Evolutionary conservation across 495 filamentous ascomycete genomes (phyloP), one percentile per base, ranked within the genome.

Genomic region (Neurospora sp.): DNA sequence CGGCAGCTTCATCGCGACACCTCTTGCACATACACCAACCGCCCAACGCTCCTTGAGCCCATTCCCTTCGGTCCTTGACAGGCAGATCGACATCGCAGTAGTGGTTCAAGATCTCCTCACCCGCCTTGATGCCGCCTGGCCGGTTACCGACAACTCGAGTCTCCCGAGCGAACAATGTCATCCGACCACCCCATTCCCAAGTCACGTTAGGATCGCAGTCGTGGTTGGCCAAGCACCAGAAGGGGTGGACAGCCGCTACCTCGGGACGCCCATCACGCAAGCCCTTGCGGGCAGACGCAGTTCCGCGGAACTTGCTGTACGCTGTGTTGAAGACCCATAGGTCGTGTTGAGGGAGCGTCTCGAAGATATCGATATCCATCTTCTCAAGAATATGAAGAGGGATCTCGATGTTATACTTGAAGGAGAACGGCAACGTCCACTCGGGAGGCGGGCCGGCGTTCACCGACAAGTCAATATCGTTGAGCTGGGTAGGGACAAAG

Each of bases 261-360:
- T 96, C 93, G 0, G 93, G 93, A 22, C 91, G 85, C 20, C 93
- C 88, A 75, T 93, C 91, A 77, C 87, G 86, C 0, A 84, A 87
- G 40, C 88, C 91, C 71, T 96, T 87, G 8, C 93, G 85, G 4
- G 93, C 96, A 4, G 92, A 96, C 0, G 96, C 95, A 0, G 94
- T 96, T 48, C 93, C 95, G 10, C 96, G 88, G 82, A 98, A 97
- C 79, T 99, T 99, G 70, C 91, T 89, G 81, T 94, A 96, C 7
- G 97, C 86, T 0, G 94, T 97, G 80, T 98, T 97, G 77, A 96
- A 86, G 9, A 98, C 88, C 96, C 96, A 99, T n/a, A 91, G 84
- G 73, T 97, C 94, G 80, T 93, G 92, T 18, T 84, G 78, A 0
- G 80, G 81, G 39, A 91, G 84, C 3, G 86, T 83, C 20, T 85